Evolutionary conservation across 768 basidiomycete species (phyloP).

Genomic region (Boletus rubropictus): DNA sequence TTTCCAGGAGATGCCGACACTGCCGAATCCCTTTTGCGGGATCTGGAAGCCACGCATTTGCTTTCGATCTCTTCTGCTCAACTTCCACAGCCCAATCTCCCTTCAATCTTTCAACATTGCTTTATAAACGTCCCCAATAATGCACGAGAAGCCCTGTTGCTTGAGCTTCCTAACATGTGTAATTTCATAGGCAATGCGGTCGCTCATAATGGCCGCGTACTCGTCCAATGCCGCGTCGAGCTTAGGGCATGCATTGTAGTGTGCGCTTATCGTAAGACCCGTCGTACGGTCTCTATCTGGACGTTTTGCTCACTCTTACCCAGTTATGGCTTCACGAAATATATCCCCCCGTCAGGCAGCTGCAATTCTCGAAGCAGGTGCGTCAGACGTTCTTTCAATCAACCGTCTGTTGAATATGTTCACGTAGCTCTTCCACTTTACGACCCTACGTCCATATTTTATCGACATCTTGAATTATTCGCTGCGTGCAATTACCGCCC

Average conservation of each 20-base stretch:
- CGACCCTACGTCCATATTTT: slow-evolving; percentile 43
- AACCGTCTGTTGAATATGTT: not conserved
- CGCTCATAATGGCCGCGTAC: slow-evolving; percentile 38
- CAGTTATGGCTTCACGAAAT: slow-evolving; percentile 45
- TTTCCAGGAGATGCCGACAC: slow-evolving; percentile 51
- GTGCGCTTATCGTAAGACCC: slow-evolving; percentile 46
- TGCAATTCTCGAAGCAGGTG: slow-evolving; percentile 40
- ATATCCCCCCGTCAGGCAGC: slow-evolving; percentile 38
- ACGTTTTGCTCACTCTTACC: not conserved
- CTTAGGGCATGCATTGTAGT: slow-evolving; percentile 47
- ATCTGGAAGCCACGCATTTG: slow-evolving; percentile 49
- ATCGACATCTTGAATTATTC: slow-evolving; percentile 43
- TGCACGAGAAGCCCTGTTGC: slow-evolving; percentile 37
- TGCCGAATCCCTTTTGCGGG: slow-evolving; percentile 44
- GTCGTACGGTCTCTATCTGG: not conserved
- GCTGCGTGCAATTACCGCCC: slow-evolving; percentile 38
- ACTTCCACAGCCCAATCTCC: slow-evolving; percentile 30
- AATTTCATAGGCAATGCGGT: slow-evolving; percentile 42
- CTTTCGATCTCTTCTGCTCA: slow-evolving; percentile 52
- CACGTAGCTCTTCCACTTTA: slow-evolving; percentile 48
- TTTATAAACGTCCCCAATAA: slow-evolving; percentile 40
- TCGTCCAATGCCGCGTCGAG: slow-evolving; percentile 52
- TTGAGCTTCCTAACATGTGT: slow-evolving; percentile 43
- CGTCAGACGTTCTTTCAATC: not conserved
- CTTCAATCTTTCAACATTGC: slow-evolving; percentile 32